phyloP scores from a whole-genome alignment of 495 filamentous ascomycete genomes.

The Xylaria castorea region DNA sequence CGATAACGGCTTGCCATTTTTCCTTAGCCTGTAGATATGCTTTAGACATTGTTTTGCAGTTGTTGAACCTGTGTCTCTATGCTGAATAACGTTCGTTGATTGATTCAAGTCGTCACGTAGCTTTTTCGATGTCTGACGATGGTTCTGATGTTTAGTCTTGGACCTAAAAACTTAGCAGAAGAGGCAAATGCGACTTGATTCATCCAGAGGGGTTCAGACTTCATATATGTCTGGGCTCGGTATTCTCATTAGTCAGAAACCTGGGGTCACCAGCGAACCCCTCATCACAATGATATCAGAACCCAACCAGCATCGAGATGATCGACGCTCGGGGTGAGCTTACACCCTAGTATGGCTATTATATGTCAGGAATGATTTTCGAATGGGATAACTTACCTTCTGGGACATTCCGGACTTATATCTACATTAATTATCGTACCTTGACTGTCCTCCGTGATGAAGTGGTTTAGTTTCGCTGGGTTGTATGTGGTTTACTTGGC shows the following conservation, averaged over 20 bases:
- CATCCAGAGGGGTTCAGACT: background rate
- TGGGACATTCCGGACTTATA: background rate
- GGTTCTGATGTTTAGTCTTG: background rate
- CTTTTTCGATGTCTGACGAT: background rate
- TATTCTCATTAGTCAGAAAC: conserved; percentile 25
- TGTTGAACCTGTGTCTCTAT: background rate
- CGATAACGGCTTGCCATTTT: conserved; percentile 42
- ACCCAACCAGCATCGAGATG: conserved; percentile 4
- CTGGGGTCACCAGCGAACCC: conserved; percentile 12
- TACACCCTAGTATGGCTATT: background rate
- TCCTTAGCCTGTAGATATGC: conserved; percentile 37
- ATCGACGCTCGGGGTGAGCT: conserved; percentile 11
- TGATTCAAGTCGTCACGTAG: conserved; percentile 3
- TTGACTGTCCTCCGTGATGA: background rate
- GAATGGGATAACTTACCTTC: background rate
- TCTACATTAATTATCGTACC: background rate
- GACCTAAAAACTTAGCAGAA: background rate
- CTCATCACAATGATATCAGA: conserved; percentile 30
- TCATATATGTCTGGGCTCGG: conserved; percentile 17
- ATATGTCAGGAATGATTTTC: background rate
- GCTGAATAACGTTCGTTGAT: background rate
- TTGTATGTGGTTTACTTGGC: background rate
- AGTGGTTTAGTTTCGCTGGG: background rate
- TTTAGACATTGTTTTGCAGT: conserved; percentile 35
- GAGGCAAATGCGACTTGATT: background rate